Evolutionary conservation across 768 basidiomycete genomes (phyloP), one percentile per base, ranked within the genome.

Genomic region (Lactarius trivialis): DNA sequence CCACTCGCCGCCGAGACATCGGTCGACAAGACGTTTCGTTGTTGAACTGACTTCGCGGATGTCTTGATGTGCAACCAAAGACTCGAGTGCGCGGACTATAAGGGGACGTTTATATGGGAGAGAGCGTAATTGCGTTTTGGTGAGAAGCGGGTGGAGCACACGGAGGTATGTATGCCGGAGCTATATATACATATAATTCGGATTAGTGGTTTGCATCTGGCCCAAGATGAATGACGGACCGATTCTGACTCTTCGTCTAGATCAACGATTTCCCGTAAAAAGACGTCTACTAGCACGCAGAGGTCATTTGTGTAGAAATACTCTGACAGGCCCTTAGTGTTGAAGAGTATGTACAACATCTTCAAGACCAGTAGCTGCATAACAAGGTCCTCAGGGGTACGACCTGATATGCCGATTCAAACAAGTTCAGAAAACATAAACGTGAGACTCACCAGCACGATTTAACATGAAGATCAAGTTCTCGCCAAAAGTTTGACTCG

Each of bases 401-500:
- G 84, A 69, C 88, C 93, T 94, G 65, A 36, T 24, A 17, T 4
- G 0, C 43, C 15, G 8, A 3, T 37, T 56, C 34, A 55, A n/a
- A 34, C 39, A 15, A 32, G 26, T 58, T 17, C 5, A 24, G 48
- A 32, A 14, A 19, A 32, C 26, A 39, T 19, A 19, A 58, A n/a
- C 1, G 39, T 19, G 37, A 39, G 14, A 79, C 90, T 68, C 70
- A 95, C 94, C 82, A 50, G 95, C 90, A 62, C 97, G 86, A 70
- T 99, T 98, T 50, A 99, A 78, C 90, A 99, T 99, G 74, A 98
- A 99, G 60, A 99, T 98, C 81, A 99, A 84, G 71, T 98, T 99
- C 76, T 94, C 95, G 4, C 95, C 94, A 70, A 99, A 97, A 0
- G 97, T 97, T 77, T 91, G 91, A 74, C 86, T 91, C n/a, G 84